Evolutionary conservation across 2,329 filamentous ascomycete species (phyloP), one percentile per base, ranked within the genome.

Genomic region (Aspergillus thermomutatus): DNA sequence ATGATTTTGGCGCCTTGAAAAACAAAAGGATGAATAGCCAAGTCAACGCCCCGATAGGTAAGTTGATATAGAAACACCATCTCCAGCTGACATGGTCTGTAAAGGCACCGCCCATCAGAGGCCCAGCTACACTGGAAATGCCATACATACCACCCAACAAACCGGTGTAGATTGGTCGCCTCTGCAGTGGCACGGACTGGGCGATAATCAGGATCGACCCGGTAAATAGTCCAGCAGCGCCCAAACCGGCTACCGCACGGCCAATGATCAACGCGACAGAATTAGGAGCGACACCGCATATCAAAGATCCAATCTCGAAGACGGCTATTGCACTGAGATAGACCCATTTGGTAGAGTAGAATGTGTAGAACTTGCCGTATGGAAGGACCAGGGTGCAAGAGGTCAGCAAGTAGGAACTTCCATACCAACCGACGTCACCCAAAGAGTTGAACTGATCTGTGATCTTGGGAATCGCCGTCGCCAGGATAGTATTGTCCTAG

Each of bases 341-440:
- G 2, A 73, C 69, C 72, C 71, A 76, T 66, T 80, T 80, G 47
- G 74, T 65, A 4, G 72, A 68, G 61, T 74, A 78, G 65, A 76
- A 74, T 0, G 70, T 75, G 64, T 78, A 79, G 1, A 79, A 54
- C 60, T 75, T 75, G 27, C 78, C 79, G 49, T 76, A 78, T 5
- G 72, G 66, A 19, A 79, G 64, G 37, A 75, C 73, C 53, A 79
- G 72, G 3, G 75, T 69, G 57, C 73, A 75, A 4, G 69, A 73
- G 1, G 77, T 78, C 23, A 81, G 64, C 7, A 79, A 65, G 58
- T 79, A 79, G 3, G 75, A 69, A 46, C 72, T 76, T 27, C 76
- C 76, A 58, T 81, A 81, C 79, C 79, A 81, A 31, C 77, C 77
- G 6, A 81, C 72, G 55, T 81, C 78, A 4, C 71, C 66, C 37